Evolutionary conservation across 345 rosid species (phyloP), one percentile per base, ranked within the genome.

Genomic region (Pistacia integerrima): DNA sequence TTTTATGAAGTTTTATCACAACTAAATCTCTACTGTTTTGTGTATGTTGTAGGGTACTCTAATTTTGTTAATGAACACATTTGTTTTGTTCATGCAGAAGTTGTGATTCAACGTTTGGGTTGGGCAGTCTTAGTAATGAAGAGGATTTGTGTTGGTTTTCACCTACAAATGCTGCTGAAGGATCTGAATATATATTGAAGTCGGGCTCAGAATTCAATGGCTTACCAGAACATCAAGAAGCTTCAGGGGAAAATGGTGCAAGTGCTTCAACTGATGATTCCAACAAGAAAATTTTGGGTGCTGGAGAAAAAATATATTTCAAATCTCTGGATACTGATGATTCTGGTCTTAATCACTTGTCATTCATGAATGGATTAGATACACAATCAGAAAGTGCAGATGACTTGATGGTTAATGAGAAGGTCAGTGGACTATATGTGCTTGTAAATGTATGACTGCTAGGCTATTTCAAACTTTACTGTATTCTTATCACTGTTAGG

Each of bases 91-190:
- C 69, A 82, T 78, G 77, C 93, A 94, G 98, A 82, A 88, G 80
- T 75, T 94, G 98, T 78, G 96, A 94, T 80, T 85, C 97, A 36
- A 82, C 94, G 49, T 92, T 91, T 79, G 94, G 91, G 52, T 69
- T 92, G 81, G 93, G 85, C 60, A 85, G 88, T 77, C 87, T 92
- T 52, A 81, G 82, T 79, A 87, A 88, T 70, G 96, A 89, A 77
- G 92, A 88, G 80, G 87, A 83, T 35, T 68, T 92, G 73, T 83
- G 87, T 76, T 94, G 98, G 98, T 88, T 94, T 82, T 80, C 88
- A 52, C 79, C 93, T 68, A 79, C 87, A 52, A 86, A 78, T 80
- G 83, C 85, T 74, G 75, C 76, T 80, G 91, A 89, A 80, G 89
- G 79, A 61, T 82, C 90, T 54, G 90, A 87, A 65, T 77, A 84